phyloP scores from a whole-genome alignment of 176 grass and related monocot genomes.

The Urochloa ruziziensis region DNA sequence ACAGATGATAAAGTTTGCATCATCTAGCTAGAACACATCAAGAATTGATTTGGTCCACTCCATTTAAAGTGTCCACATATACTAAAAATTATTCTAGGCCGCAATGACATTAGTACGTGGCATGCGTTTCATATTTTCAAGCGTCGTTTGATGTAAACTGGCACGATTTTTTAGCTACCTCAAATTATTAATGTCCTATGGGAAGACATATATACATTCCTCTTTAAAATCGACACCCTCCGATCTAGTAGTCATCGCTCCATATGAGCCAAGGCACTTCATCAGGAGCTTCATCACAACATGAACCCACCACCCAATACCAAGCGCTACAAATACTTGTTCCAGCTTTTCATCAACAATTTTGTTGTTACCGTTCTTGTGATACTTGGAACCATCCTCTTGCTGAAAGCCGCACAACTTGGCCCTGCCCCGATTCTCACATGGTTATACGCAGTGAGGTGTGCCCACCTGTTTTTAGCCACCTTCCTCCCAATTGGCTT shows the following conservation, averaged over 20 bases:
- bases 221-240: neutral
- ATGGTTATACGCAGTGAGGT: neutral
- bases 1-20: neutral
- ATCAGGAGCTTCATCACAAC: neutral
- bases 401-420: neutral
- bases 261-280: neutral
- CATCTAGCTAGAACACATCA: neutral
- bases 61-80: too few species aligned
- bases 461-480: neutral
- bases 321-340: neutral
- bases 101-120: too few species aligned
- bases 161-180: neutral
- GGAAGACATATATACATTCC: neutral
- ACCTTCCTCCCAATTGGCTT: neutral
- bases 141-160: too few species aligned
- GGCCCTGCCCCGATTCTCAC: neutral
- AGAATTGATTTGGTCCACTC: neutral
- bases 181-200: neutral
- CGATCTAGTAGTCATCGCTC: neutral
- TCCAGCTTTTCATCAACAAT: constrained; percentile 9
- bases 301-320: neutral
- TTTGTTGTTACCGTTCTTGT: neutral
- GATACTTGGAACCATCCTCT: neutral
- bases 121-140: neutral
- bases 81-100: too few species aligned